Percentiles rank a stretch among this genome's conserved stretches.
phyloP scores from a whole-genome alignment of 2,329 filamentous ascomycete genomes.

The Cladosporium austrohemisphaericum region DNA sequence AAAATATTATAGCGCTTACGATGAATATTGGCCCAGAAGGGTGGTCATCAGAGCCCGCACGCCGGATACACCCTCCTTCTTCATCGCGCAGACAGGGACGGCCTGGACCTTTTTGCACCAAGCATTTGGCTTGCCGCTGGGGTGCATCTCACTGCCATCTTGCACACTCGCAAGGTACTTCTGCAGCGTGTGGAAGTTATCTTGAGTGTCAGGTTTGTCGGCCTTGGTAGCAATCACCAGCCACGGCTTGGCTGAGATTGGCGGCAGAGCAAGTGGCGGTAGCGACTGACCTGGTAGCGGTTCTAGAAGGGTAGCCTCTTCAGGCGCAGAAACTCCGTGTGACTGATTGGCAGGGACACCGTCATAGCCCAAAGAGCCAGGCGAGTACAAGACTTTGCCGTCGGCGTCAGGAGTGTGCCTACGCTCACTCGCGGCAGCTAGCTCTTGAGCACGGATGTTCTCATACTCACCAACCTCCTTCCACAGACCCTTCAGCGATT shows the following conservation, averaged over 20 bases:
- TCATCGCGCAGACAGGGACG: slow-evolving; percentile 86
- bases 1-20: background rate
- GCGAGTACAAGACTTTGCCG: slow-evolving; percentile 39
- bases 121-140: slow-evolving; percentile 63
- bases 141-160: slow-evolving; percentile 63
- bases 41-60: slow-evolving; percentile 71
- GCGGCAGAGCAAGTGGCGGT: slow-evolving; percentile 53
- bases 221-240: slow-evolving; percentile 94
- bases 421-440: slow-evolving; percentile 60
- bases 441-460: slow-evolving; percentile 69
- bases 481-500: slow-evolving; percentile 79
- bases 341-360: background rate
- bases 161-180: slow-evolving; percentile 67
- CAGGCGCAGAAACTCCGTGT: slow-evolving; percentile 17
- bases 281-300: slow-evolving; percentile 31
- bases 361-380: slow-evolving; percentile 37
- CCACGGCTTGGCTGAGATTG: slow-evolving; percentile 93
- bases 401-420: slow-evolving; percentile 46
- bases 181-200: slow-evolving; percentile 68
- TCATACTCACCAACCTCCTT: slow-evolving; percentile 87
- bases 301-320: slow-evolving; percentile 25
- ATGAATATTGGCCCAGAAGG: slow-evolving; percentile 47
- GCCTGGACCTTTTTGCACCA: slow-evolving; percentile 57
- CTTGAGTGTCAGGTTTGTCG: slow-evolving; percentile 72
- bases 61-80: slow-evolving; percentile 73